These are phyloP conservation scores for Plasmopara halstedii DNA, from an alignment of 352 stramenopile genomes.

Conservation along the genomic window DNA sequence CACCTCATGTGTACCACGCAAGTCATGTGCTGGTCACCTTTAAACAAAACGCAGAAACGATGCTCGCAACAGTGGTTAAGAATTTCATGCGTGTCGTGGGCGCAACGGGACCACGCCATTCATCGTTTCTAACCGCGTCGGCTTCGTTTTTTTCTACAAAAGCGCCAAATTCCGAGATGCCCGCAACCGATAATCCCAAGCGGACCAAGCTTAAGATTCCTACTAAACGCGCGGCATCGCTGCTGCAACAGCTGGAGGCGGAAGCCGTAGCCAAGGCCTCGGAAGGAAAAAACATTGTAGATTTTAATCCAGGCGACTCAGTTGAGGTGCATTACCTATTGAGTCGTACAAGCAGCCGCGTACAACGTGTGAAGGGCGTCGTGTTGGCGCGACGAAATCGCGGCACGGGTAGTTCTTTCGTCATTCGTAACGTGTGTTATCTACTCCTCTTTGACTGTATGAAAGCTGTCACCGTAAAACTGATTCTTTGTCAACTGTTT, in stretches of 20 bases:
- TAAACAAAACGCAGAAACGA: conserved; percentile 2
- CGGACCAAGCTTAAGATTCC: conserved; percentile 77
- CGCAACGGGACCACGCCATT: conserved; percentile 18
- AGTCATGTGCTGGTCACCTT: background rate
- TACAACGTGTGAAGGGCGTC: conserved; percentile 74
- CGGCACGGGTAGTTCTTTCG: conserved; percentile 73
- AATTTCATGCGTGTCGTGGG: conserved; percentile 30
- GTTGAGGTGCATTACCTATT: conserved; percentile 80
- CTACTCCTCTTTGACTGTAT: background rate
- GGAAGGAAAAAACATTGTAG: conserved; percentile 55
- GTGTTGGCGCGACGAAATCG: conserved; percentile 76
- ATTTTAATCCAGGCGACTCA: conserved; percentile 69
- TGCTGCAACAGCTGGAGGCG: conserved; percentile 61
- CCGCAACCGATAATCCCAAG: conserved; percentile 24
- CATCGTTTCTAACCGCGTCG: conserved; percentile 25
- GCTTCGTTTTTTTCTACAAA: conserved; percentile 37
- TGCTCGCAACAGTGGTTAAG: conserved; percentile 55
- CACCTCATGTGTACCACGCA: background rate
- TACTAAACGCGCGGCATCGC: conserved; percentile 58
- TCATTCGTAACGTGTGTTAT: conserved; percentile 73
- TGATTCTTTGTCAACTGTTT: conserved; percentile 2
- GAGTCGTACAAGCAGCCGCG: conserved; percentile 59
- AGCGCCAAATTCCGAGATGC: conserved; percentile 3
- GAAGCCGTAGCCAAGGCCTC: conserved; percentile 60
- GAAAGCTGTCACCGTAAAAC: background rate